Percentiles rank a stretch among this genome's conserved stretches.
Conservation (phyloP, 75 land plant genomes). For the Sequoia sempervirens region DNA sequence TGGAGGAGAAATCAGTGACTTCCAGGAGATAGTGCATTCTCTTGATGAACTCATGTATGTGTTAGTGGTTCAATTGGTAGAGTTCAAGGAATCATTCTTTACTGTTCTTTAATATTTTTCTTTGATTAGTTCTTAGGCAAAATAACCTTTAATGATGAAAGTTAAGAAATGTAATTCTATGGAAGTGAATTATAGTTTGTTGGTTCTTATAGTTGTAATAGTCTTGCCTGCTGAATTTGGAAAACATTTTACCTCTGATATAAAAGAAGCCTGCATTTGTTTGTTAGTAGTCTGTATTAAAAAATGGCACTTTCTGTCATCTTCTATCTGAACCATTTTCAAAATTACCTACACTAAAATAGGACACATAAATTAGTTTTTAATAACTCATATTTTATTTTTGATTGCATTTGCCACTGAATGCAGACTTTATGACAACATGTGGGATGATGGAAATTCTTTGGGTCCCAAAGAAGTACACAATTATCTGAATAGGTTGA, state of each 20-base stretch:
- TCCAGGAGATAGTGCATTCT: conserved; percentile 68
- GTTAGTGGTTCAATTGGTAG: background rate
- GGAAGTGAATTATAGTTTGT: background rate
- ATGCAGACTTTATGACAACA: conserved; percentile 67
- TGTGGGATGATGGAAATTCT: conserved; percentile 98
- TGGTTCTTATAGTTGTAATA: background rate
- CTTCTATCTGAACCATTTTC: background rate
- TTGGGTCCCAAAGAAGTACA: conserved; percentile 87
- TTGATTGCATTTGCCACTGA: background rate
- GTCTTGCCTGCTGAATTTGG: background rate
- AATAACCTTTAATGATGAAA: background rate
- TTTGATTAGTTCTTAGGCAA: background rate
- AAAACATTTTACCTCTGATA: background rate
- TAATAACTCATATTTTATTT: background rate
- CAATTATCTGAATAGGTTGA: conserved; percentile 69
- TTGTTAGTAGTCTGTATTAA: background rate
- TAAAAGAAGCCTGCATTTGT: background rate
- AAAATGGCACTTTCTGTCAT: background rate
- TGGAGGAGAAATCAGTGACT: conserved; percentile 95
- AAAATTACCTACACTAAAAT: background rate
- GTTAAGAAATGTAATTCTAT: background rate
- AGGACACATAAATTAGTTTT: background rate
- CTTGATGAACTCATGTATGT: conserved; percentile 80
- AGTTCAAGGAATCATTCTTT: background rate
- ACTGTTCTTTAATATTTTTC: background rate